Percentiles rank a stretch among this genome's conserved stretches.
phyloP scores from a whole-genome alignment of 179 eudicot genomes.

The Spergularia azorica region DNA sequence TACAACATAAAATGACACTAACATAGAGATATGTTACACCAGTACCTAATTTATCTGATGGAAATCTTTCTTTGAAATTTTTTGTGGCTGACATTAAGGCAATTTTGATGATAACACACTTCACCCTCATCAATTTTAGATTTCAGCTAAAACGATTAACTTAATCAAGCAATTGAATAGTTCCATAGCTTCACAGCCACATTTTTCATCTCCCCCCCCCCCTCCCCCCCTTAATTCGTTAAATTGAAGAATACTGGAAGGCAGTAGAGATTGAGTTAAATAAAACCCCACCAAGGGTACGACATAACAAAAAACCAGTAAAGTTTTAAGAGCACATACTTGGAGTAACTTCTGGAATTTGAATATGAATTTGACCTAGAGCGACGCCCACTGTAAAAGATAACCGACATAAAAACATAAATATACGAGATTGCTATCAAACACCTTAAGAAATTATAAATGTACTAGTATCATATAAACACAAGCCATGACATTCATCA shows the following conservation, averaged over 20 bases:
- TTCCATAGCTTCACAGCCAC: neutral
- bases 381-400: constrained; percentile 43
- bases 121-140: no score
- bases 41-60: neutral
- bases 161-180: neutral
- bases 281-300: neutral
- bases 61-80: neutral
- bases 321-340: constrained; percentile 38
- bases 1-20: neutral
- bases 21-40: neutral
- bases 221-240: neutral
- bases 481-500: neutral
- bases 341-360: constrained; percentile 63
- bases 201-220: neutral
- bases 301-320: neutral
- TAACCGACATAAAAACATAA: neutral
- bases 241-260: neutral
- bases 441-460: neutral
- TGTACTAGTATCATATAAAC: neutral
- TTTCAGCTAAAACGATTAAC: neutral
- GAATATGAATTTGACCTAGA: constrained; percentile 64
- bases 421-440: neutral
- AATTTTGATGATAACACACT: no score
- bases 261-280: neutral
- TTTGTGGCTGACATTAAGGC: neutral